Conservation (phyloP, 75 land plant species). For the Ceratopteris richardii region DNA sequence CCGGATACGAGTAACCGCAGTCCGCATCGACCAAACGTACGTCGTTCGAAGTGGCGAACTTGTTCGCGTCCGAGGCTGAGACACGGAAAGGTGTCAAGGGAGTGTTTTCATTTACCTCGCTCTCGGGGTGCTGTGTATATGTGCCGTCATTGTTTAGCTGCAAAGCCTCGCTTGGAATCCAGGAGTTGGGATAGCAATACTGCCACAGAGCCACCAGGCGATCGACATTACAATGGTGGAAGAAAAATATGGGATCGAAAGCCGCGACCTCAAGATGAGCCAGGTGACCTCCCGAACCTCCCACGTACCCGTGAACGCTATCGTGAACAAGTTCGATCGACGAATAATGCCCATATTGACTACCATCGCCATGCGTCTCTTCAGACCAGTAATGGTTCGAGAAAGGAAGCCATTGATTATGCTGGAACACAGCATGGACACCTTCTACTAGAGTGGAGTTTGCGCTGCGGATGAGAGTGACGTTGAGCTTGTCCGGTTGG, state of each 20-base stretch:
- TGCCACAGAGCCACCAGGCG: slow-evolving; percentile 7
- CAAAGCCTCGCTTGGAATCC: background rate
- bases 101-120: background rate
- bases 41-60: slow-evolving; percentile 5
- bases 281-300: slow-evolving; percentile 3
- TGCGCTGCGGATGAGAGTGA: slow-evolving; percentile 2
- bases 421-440: background rate
- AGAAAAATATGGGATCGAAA: slow-evolving; percentile 15
- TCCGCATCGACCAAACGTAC: slow-evolving; percentile 1
- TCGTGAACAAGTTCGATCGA: slow-evolving; percentile 7
- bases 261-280: slow-evolving; percentile 7
- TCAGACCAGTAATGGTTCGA: slow-evolving; percentile 5
- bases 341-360: background rate
- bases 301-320: slow-evolving; percentile 1
- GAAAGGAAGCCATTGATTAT: background rate
- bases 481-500: background rate
- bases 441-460: background rate
- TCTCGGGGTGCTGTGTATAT: background rate
- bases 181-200: slow-evolving; percentile 7
- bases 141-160: slow-evolving; percentile 4
- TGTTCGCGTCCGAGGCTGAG: background rate
- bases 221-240: slow-evolving; percentile 17
- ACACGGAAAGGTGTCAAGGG: background rate
- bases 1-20: slow-evolving; percentile 4
- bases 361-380: background rate